Evolutionary conservation across 176 grass and related monocot species (phyloP), one percentile per base, ranked within the genome.

Genomic region (Microstegium vimineum): DNA sequence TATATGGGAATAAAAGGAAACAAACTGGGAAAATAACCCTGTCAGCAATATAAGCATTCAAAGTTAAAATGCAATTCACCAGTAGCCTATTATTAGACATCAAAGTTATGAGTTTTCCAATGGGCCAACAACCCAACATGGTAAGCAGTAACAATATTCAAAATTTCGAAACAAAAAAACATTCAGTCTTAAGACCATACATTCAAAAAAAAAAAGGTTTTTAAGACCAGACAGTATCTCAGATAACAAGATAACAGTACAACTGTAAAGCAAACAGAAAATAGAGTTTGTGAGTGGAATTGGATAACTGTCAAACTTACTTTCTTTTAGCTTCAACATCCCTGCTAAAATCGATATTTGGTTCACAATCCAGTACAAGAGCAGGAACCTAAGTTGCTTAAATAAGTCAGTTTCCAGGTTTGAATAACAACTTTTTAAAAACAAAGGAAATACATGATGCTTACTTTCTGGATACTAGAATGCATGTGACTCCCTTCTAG

Each of bases 401-500:
- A 11, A 37, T 34, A 6, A 52, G 10, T 84, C 32, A 40, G 17
- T 76, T 38, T 26, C 65, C 61, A 67, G 41, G n/a, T 10, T 0
- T 56, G 45, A 40, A 76, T 62, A 71, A 73, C 10, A 23, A 71
- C 8, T 20, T 62, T 2, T 56, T 18, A 76, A 5, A n/a, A 65
- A 27, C 12, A 75, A 41, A 41, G 17, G 16, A 68, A 75, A 84
- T 5, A 4, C 9, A 42, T 5, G 15, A 66, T 76, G 17, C 62
- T 84, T 90, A 94, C 93, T 83, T 90, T 92, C 65, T 88, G 90
- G 56, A 92, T 86, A 52, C 84, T 88, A 73, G 89, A 74, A 73
- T 95, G 93, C 82, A 90, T 81, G 8, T 92, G 87, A 57, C 76
- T 66, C 5, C 93, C 87, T 82, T 90, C 84, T 61, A 95, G 61